Evolutionary conservation across 805 yeast genomes (phyloP).

Genomic region (Yueomyces sp.): DNA sequence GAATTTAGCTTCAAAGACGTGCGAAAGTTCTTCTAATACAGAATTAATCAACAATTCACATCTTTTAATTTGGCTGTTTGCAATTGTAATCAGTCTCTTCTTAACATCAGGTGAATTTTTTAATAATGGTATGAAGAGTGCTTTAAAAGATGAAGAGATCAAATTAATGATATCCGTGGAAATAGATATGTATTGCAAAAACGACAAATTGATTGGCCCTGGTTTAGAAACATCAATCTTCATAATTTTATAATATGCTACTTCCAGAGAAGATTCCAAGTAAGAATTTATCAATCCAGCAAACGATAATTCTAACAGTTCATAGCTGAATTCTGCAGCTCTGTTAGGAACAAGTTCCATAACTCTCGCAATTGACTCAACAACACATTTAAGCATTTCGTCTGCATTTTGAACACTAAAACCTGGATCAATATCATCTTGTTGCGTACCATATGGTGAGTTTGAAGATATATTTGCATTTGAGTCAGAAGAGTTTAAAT

Average conservation of each 20-base stretch:
- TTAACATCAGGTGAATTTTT: slow-evolving; percentile 43
- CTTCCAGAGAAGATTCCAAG: slow-evolving; percentile 63
- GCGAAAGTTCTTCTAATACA: slow-evolving; percentile 46
- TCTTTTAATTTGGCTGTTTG: slow-evolving; percentile 45
- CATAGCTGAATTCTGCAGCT: slow-evolving; percentile 48
- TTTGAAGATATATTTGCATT: background rate
- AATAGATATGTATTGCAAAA: slow-evolving; percentile 35
- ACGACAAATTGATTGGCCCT: slow-evolving; percentile 30
- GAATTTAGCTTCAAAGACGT: slow-evolving; percentile 38
- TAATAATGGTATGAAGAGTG: slow-evolving; percentile 64
- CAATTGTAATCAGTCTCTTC: slow-evolving; percentile 43
- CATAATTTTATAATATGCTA: slow-evolving; percentile 37
- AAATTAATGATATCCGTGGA: slow-evolving; percentile 50
- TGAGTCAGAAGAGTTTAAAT: slow-evolving; percentile 11
- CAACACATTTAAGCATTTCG: slow-evolving; percentile 49
- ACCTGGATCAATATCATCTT: slow-evolving; percentile 7
- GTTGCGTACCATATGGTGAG: background rate
- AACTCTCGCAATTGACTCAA: slow-evolving; percentile 67
- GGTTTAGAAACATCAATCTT: slow-evolving; percentile 22
- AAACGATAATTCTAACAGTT: slow-evolving; percentile 51
- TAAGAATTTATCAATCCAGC: slow-evolving; percentile 62
- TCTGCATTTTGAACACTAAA: slow-evolving; percentile 39
- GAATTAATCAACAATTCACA: slow-evolving; percentile 56
- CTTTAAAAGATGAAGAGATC: slow-evolving; percentile 59
- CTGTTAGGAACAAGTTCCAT: slow-evolving; percentile 58